Base-by-base conservation (phyloP, 495 filamentous ascomycete genomes). In the Penicillium ucsense region DNA sequence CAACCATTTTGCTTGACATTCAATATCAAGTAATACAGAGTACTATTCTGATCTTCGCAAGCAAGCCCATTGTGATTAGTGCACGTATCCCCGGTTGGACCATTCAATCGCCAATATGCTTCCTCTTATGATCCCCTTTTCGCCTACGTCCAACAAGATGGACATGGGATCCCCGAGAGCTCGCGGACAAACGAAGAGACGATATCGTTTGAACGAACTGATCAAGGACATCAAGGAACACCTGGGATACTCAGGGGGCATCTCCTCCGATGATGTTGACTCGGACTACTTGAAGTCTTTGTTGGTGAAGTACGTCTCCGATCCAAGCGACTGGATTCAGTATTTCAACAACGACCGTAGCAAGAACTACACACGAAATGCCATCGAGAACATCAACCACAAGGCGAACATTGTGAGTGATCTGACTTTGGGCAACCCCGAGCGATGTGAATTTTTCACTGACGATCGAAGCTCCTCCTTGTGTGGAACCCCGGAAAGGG, bases 401-500 rank as follows among this genome's bases (percentile, higher is more conserved):
- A 65, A 64, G 42, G 65, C 65, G 8, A 68, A 68, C 39, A 60
- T 68, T 41, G 65, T 54, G 27, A 47, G 45, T 37, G n/a, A 2
- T 20, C 12, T 20, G 3, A 6, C 3, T 28, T 9, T 29, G 2
- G 2, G 20, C 20, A 20, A 20, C 9, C 12, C 12, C 12, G 5
- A 20, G 11, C 1, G 28, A 6, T 8, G 0, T 5, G 5, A 9
- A 20, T 20, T 20, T 6, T 30, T 28, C 5, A 34, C 49, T 57
- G 38, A 55, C 34, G 7, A 8, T 8, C 2, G 20, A 33, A 90
- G 78, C 77, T 95, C 45, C 75, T 95, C 27, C 75, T 95, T 9
- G 89, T 95, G 12, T 95, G 89, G 89, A 84, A 80, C 6, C 89
- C 89, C 8, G 82, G 84, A 33, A 87, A 88, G 61, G 80, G 79